Evolutionary conservation across 1,139 yeast species (phyloP).

Genomic region (Yamadazyma pseudoaaseri): DNA sequence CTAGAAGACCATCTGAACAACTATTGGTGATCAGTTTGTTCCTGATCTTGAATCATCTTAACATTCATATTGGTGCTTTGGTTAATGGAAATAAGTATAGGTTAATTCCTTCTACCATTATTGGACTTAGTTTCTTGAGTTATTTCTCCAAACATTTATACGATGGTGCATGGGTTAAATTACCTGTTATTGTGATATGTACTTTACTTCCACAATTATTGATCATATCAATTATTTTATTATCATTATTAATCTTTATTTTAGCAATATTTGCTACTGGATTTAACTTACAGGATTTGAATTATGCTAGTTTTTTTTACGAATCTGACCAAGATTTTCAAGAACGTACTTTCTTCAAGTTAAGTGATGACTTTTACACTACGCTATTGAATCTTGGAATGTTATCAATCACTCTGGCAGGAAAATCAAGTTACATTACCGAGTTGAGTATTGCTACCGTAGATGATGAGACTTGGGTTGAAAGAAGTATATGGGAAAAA

Average conservation of each 20-base stretch:
- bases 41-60: constrained; percentile 54
- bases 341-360: constrained; percentile 18
- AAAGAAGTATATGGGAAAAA: constrained; percentile 31
- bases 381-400: constrained; percentile 60
- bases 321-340: constrained; percentile 25
- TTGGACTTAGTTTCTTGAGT: constrained; percentile 50
- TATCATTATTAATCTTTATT: constrained; percentile 51
- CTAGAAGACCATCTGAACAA: constrained; percentile 50
- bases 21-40: constrained; percentile 51
- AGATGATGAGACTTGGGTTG: constrained; percentile 62
- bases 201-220: constrained; percentile 64
- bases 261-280: constrained; percentile 64
- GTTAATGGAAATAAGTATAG: constrained; percentile 52
- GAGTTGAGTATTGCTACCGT: constrained; percentile 53
- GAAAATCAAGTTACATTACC: constrained; percentile 61
- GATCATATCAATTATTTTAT: constrained; percentile 45
- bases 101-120: constrained; percentile 58
- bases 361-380: constrained; percentile 66
- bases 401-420: constrained; percentile 64
- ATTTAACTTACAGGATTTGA: constrained; percentile 41
- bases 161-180: constrained; percentile 22
- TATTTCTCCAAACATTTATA: constrained; percentile 45
- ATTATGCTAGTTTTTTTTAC: constrained; percentile 47
- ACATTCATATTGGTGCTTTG: constrained; percentile 58
- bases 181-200: constrained; percentile 55